Percentiles rank a stretch among this genome's conserved stretches.
Conservation (phyloP, 129 eudicot species). For the Lactuca saligna region DNA sequence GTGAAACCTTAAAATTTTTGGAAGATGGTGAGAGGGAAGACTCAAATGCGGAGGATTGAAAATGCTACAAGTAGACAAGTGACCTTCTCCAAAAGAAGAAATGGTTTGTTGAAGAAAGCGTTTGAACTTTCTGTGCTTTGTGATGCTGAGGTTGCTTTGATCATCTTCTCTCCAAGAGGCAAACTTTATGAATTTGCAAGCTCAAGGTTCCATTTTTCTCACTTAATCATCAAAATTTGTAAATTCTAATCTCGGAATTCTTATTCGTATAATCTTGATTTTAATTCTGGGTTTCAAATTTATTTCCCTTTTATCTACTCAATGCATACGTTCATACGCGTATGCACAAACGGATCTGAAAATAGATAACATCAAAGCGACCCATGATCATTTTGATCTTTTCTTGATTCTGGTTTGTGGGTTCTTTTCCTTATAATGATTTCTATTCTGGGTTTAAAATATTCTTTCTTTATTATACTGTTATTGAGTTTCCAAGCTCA, state of each 20-base stretch:
- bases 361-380: too few species aligned
- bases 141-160: constrained; percentile 84
- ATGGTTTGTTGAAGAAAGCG: constrained; percentile 76
- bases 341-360: not conserved
- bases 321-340: constrained; percentile 5
- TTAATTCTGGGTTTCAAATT: constrained; percentile 6
- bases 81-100: constrained; percentile 80
- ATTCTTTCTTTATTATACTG: not conserved
- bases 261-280: constrained; percentile 2
- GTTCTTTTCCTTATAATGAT: not conserved
- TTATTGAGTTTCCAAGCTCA: not conserved
- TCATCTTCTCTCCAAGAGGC: constrained; percentile 90
- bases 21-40: constrained; percentile 85
- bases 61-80: constrained; percentile 92
- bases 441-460: not conserved
- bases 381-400: not conserved
- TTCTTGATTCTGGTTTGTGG: not conserved
- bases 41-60: constrained; percentile 88
- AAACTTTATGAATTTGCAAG: constrained; percentile 89
- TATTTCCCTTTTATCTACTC: not conserved
- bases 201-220: constrained; percentile 54
- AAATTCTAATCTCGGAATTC: constrained; percentile 3
- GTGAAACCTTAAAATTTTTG: not conserved
- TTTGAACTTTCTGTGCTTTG: constrained; percentile 88
- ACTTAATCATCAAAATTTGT: constrained; percentile 12